Evolutionary conservation across 1,284 basidiomycete species (phyloP).

Genomic region (Ceratorhiza oryzae-sativae): DNA sequence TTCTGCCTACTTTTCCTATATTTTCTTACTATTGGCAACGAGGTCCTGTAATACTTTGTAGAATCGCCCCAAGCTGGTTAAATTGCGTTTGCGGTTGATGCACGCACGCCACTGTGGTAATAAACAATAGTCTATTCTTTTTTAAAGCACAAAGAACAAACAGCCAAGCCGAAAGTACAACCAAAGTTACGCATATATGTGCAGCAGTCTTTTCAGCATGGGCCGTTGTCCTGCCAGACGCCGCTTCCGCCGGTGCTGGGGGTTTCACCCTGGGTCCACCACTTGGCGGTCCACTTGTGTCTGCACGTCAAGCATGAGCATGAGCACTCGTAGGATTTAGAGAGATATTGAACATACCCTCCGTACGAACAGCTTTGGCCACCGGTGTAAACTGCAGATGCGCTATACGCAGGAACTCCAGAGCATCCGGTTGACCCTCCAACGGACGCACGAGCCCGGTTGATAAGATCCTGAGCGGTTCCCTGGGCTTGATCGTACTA

Average conservation of each 20-base stretch:
- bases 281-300: slow-evolving; percentile 39
- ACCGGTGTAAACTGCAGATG: slow-evolving; percentile 41
- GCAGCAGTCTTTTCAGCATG: slow-evolving; percentile 12
- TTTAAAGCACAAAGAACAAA: too few relatives aligned
- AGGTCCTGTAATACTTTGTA: too few relatives aligned
- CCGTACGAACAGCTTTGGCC: slow-evolving; percentile 43
- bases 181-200: neutral
- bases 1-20: too few relatives aligned
- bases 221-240: slow-evolving; percentile 34
- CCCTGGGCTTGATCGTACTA: slow-evolving; percentile 37
- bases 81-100: too few relatives aligned
- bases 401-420: slow-evolving; percentile 37
- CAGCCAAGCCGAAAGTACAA: slow-evolving; percentile 1
- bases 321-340: neutral
- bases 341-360: slow-evolving; percentile 6
- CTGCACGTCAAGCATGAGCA: neutral
- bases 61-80: too few relatives aligned
- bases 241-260: slow-evolving; percentile 39
- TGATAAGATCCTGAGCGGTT: slow-evolving; percentile 26
- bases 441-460: slow-evolving; percentile 19
- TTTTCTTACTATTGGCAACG: too few relatives aligned
- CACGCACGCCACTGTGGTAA: too few relatives aligned
- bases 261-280: slow-evolving; percentile 45
- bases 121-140: too few relatives aligned
- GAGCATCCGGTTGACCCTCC: slow-evolving; percentile 19